Evolutionary conservation across 768 basidiomycete species (phyloP), one percentile per base, ranked within the genome.

Genomic region (Tylopilus rubrobrunneus): DNA sequence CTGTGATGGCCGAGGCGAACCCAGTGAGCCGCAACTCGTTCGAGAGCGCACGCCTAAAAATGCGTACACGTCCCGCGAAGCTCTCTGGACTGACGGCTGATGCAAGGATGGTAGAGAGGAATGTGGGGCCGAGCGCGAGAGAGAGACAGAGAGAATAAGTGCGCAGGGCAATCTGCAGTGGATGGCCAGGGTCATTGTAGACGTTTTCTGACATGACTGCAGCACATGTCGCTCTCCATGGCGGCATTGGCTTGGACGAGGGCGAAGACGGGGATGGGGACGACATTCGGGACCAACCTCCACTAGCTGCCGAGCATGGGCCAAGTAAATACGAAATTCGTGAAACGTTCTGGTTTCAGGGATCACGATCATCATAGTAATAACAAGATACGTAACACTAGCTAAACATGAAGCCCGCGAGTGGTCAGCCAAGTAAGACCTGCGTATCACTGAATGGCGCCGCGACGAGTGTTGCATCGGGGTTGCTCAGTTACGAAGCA

Each of bases 1-100:
- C 62, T 0, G 87, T 82, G 50, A 89, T 78, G 28, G 86, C 79
- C 52, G 80, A 85, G 7, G 89, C 85, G 66, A 91, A 87, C 14
- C 87, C 82, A 52, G 81, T 82, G 36, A 76, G 56, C 8, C 78
- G 76, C 11, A 87, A 66, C 62, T 90, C 87, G 39, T 80, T 77
- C 50, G 61, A 70, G 9, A 91, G 67, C 12, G 83, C 66, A 45
- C 73, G 69, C 51, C 54, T 53, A 41, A 71, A 50, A 23, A 21
- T 12, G 2, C 12, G 37, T 33, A 45, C 41, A 17, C 49, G 61
- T 8, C 41, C 31, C 55, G 60, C 58, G 40, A 78, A 59, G 8
- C 52, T 53, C 23, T 62, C 58, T 45, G 61, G 55, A 56, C 56
- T 67, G 27, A 56, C 45, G 11, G 70, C 25, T 1, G 73, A 57